Percentiles rank a stretch among this genome's conserved stretches.
Evolutionary conservation across 192 early-diverging fungal species (phyloP).

Genomic region (Coemansia sp.): DNA sequence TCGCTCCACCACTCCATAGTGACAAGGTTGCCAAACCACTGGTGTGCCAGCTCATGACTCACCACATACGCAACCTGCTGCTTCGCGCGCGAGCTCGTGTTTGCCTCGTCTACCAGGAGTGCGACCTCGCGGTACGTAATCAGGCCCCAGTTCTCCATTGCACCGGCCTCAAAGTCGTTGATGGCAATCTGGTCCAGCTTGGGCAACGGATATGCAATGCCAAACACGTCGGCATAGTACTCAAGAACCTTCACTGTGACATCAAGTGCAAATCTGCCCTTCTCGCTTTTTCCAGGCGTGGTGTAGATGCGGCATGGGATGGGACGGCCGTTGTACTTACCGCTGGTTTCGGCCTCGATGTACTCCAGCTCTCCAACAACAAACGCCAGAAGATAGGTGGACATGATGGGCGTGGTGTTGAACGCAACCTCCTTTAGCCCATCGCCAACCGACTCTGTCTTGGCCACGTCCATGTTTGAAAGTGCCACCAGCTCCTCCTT

Average conservation of each 20-base stretch:
- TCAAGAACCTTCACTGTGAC: conserved; percentile 78
- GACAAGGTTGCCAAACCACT: conserved; percentile 95
- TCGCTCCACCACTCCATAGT: conserved; percentile 97
- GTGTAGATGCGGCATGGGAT: conserved; percentile 87
- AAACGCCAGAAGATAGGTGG: conserved; percentile 91
- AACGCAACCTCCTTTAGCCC: conserved; percentile 82
- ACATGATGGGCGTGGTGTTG: conserved; percentile 90
- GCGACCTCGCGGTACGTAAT: conserved; percentile 87
- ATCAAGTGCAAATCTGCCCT: conserved; percentile 80
- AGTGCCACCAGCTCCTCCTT: conserved; percentile 74
- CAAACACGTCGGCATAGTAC: conserved; percentile 84
- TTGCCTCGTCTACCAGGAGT: conserved; percentile 77
- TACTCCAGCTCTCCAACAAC: conserved; percentile 91
- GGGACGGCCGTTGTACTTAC: conserved; percentile 62
- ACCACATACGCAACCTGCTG: conserved; percentile 87
- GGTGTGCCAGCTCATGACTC: conserved; percentile 84
- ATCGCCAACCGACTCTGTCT: conserved; percentile 29
- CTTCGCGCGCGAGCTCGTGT: conserved; percentile 72
- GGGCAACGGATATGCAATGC: conserved; percentile 87
- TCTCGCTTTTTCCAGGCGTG: conserved; percentile 71
- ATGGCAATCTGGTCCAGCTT: conserved; percentile 90
- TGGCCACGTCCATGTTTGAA: conserved; percentile 81
- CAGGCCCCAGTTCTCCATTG: conserved; percentile 98
- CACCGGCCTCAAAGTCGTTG: conserved; percentile 87
- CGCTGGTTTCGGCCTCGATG: conserved; percentile 73